A percentile compares a stretch with the other conserved stretches of the same genome.
Evolutionary conservation across 441 rosid species (phyloP).

Genomic region (Mallotus repandus): DNA sequence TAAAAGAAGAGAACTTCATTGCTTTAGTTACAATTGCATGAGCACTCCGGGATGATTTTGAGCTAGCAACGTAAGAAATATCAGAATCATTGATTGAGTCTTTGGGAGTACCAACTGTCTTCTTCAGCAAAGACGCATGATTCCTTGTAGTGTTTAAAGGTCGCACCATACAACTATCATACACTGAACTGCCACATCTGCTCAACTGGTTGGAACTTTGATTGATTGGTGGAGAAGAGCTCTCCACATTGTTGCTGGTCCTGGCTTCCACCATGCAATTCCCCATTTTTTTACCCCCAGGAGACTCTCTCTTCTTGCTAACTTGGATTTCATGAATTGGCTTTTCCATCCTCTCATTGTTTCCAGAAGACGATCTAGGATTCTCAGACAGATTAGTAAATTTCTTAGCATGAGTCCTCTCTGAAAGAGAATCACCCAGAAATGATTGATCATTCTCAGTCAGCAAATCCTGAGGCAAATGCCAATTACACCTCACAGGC

Average conservation of each 20-base stretch:
- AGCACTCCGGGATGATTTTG: slow-evolving; percentile 27
- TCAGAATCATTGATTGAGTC: slow-evolving; percentile 24
- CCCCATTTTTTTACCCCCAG: slow-evolving; percentile 44
- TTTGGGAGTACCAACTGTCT: slow-evolving; percentile 24
- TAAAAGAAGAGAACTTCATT: slow-evolving; percentile 34
- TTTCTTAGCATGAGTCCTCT: slow-evolving; percentile 36
- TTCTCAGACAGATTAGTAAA: slow-evolving; percentile 36
- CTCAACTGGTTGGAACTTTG: slow-evolving; percentile 29
- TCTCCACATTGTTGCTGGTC: slow-evolving; percentile 30
- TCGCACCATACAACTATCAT: slow-evolving; percentile 25
- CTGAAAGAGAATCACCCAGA: slow-evolving; percentile 36
- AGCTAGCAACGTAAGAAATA: slow-evolving; percentile 26
- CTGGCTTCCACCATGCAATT: slow-evolving; percentile 38
- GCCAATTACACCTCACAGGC: slow-evolving; percentile 37
- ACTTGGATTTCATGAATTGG: slow-evolving; percentile 27
- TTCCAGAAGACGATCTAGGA: slow-evolving; percentile 36
- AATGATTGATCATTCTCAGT: slow-evolving; percentile 40
- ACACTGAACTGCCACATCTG: slow-evolving; percentile 25
- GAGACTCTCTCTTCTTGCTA: slow-evolving; percentile 33
- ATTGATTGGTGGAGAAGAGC: slow-evolving; percentile 31
- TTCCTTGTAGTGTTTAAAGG: slow-evolving; percentile 32
- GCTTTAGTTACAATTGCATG: slow-evolving; percentile 32
- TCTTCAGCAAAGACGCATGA: slow-evolving; percentile 28
- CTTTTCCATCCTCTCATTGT: slow-evolving; percentile 36
- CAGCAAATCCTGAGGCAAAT: slow-evolving; percentile 41